A percentile compares a stretch with the other conserved stretches of the same genome.
These are phyloP conservation scores for Daedalea quercina DNA, from an alignment of 768 basidiomycete genomes.

Conservation along the genomic window DNA sequence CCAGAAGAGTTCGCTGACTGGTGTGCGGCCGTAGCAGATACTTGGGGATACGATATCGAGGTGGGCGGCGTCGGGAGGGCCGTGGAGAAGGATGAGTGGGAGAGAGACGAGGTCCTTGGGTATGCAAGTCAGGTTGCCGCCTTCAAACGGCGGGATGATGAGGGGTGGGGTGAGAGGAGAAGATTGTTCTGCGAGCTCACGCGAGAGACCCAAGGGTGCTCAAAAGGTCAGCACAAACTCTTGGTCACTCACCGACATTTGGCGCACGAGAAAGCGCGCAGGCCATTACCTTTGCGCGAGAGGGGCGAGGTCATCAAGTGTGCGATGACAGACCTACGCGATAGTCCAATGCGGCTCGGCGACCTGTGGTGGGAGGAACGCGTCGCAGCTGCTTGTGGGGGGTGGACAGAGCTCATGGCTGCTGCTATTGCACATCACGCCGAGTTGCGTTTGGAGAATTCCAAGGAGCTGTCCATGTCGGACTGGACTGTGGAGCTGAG, in stretches of 20 bases:
- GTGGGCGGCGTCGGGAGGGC: conserved; percentile 54
- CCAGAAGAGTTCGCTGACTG: conserved; percentile 60
- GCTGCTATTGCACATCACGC: conserved; percentile 35
- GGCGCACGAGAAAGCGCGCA: conserved; percentile 41
- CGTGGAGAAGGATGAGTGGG: conserved; percentile 60
- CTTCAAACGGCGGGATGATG: conserved; percentile 45
- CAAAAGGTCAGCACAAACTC: conserved; percentile 34
- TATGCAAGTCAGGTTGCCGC: conserved; percentile 63
- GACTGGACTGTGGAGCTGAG: not conserved
- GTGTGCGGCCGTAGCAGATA: conserved; percentile 47
- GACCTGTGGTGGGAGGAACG: conserved; percentile 41
- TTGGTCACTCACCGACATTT: conserved; percentile 42
- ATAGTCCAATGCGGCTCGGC: conserved; percentile 36
- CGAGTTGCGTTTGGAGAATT: conserved; percentile 15
- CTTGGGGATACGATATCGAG: conserved; percentile 71
- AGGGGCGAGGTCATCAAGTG: conserved; percentile 44
- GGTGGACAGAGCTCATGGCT: conserved; percentile 51
- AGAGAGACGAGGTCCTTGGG: conserved; percentile 55
- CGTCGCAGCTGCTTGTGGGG: conserved; percentile 45
- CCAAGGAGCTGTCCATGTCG: not conserved
- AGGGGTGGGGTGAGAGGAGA: conserved; percentile 19
- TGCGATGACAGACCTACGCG: conserved; percentile 49
- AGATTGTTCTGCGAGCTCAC: conserved; percentile 23
- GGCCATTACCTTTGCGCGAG: conserved; percentile 34
- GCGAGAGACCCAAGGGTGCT: conserved; percentile 9